phyloP scores from a whole-genome alignment of 805 yeast genomes.

The Saccharomycopsis malanga region DNA sequence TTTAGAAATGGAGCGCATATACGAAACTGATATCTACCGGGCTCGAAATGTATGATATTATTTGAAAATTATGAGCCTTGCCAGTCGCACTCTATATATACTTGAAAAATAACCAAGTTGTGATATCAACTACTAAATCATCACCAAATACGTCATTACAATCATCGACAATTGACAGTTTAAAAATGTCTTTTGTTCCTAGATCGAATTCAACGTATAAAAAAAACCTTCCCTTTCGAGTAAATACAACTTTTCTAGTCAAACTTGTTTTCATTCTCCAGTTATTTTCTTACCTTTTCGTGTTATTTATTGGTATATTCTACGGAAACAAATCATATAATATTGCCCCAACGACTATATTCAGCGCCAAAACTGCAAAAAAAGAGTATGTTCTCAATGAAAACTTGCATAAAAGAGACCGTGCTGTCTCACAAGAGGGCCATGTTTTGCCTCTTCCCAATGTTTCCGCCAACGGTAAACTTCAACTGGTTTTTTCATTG shows the following conservation, averaged over 20 bases:
- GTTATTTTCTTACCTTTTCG: constrained; percentile 3
- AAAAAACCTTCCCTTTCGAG: constrained; percentile 1
- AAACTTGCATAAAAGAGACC: background rate
- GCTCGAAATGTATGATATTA: too few relatives aligned
- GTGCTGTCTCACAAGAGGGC: background rate
- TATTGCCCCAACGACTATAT: constrained; percentile 3
- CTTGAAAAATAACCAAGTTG: too few relatives aligned
- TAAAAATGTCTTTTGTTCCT: constrained; percentile 1
- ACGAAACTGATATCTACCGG: too few relatives aligned
- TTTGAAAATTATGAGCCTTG: too few relatives aligned
- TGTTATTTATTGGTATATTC: constrained; percentile 2
- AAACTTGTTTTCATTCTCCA: constrained; percentile 4
- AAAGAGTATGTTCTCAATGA: background rate
- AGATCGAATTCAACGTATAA: constrained; percentile 6
- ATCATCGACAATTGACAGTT: background rate
- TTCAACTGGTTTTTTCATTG: constrained; percentile 13
- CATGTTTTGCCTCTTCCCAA: background rate
- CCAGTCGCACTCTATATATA: too few relatives aligned
- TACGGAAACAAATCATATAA: constrained; percentile 7
- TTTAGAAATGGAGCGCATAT: too few relatives aligned
- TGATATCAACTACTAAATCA: too few relatives aligned
- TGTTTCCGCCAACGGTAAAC: constrained; percentile 8
- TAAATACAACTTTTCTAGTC: constrained; percentile 6
- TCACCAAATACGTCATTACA: background rate
- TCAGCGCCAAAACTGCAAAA: background rate